Evolutionary conservation across 805 yeast species (phyloP).

Genomic region (Ogataea naganishii): DNA sequence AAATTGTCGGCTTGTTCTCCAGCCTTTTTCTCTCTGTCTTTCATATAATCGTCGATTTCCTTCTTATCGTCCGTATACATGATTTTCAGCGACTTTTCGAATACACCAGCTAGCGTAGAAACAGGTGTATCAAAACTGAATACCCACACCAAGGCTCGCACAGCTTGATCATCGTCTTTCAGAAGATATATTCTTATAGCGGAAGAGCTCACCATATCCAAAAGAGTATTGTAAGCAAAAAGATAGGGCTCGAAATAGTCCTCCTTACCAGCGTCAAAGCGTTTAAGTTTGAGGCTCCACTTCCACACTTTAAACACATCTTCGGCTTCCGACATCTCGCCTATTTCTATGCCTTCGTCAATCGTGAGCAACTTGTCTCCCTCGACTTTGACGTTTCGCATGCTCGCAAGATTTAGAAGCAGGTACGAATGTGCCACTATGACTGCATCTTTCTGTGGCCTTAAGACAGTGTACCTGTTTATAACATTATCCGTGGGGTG

Average conservation of each 20-base stretch:
- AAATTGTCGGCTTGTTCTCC: slow-evolving; percentile 8
- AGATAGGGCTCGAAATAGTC: slow-evolving; percentile 28
- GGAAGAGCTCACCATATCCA: slow-evolving; percentile 33
- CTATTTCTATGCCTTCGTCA: slow-evolving; percentile 26
- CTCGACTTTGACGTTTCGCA: slow-evolving; percentile 32
- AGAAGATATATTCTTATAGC: slow-evolving; percentile 30
- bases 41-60: slow-evolving; percentile 18
- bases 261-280: slow-evolving; percentile 5
- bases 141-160: slow-evolving; percentile 34
- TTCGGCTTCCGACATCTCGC: slow-evolving; percentile 27
- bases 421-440: slow-evolving; percentile 54
- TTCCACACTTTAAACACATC: slow-evolving; percentile 36
- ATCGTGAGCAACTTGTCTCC: too few relatives aligned
- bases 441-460: slow-evolving; percentile 33
- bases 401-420: slow-evolving; percentile 22
- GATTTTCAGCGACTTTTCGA: slow-evolving; percentile 31
- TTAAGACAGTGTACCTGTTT: slow-evolving; percentile 31
- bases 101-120: slow-evolving; percentile 14
- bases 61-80: slow-evolving; percentile 28
- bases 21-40: slow-evolving; percentile 10
- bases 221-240: slow-evolving; percentile 28
- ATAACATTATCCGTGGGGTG: slow-evolving; percentile 11
- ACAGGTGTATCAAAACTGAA: slow-evolving; percentile 39
- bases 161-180: slow-evolving; percentile 8
- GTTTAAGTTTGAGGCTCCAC: slow-evolving; percentile 40